Evolutionary conservation across 208 protist genomes (phyloP).

Genomic region (Histomonas meleagridis): DNA sequence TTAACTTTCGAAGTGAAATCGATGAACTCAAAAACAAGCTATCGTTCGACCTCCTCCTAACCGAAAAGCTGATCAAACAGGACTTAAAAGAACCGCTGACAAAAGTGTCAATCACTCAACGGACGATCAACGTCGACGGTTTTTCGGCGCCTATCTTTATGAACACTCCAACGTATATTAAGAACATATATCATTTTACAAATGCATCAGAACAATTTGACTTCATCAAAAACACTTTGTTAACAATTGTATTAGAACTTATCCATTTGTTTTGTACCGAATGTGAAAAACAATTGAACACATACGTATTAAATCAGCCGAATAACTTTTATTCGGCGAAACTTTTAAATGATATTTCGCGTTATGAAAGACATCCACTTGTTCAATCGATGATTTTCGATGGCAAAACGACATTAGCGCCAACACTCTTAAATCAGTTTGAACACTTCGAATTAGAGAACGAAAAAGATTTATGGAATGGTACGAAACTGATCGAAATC

Average conservation of each 20-base stretch:
- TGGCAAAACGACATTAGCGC: too few species aligned
- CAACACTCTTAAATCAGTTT: neutral
- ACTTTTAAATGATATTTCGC: neutral
- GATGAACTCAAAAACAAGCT: too few species aligned
- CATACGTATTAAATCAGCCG: too few species aligned
- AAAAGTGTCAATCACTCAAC: neutral
- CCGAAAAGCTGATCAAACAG: neutral
- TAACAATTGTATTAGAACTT: neutral
- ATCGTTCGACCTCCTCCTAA: too few species aligned
- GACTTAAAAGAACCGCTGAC: neutral
- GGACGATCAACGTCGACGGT: neutral
- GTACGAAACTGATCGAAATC: neutral
- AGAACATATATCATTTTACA: neutral
- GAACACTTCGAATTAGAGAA: neutral
- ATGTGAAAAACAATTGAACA: neutral
- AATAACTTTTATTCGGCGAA: too few species aligned
- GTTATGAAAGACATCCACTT: neutral
- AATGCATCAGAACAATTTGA: neutral
- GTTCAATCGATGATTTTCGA: too few species aligned
- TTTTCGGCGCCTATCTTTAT: neutral
- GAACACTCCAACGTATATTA: neutral
- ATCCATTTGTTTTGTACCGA: neutral
- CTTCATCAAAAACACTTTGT: neutral
- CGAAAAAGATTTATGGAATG: neutral
- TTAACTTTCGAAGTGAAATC: neutral